phyloP scores from a whole-genome alignment of 176 grass and related monocot species.

The Ensete glaucum region DNA sequence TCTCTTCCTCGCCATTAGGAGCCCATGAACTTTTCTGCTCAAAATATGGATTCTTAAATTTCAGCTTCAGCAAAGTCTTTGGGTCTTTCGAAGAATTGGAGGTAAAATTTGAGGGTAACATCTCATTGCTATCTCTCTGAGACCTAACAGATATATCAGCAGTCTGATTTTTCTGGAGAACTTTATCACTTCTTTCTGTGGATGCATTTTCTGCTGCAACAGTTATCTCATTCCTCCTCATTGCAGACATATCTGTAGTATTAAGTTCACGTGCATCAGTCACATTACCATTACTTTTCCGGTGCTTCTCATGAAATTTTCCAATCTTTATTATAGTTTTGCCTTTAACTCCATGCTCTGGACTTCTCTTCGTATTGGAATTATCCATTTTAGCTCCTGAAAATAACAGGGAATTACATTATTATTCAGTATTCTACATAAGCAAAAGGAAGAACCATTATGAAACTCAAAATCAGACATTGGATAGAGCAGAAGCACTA shows the following conservation, averaged over 20 bases:
- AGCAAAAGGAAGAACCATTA: neutral
- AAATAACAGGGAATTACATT: neutral
- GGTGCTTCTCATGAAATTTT: conserved; percentile 32
- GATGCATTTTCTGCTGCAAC: conserved; percentile 36
- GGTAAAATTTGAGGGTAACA: conserved; percentile 20
- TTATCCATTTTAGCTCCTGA: conserved; percentile 55
- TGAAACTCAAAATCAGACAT: neutral
- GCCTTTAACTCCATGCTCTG: conserved; percentile 22
- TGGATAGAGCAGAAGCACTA: neutral
- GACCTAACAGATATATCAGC: conserved; percentile 31
- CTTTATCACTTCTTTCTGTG: conserved; percentile 42
- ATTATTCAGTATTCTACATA: neutral
- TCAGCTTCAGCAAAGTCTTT: conserved; percentile 83
- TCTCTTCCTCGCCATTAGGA: conserved; percentile 57
- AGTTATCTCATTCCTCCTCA: neutral
- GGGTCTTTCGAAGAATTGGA: conserved; percentile 46
- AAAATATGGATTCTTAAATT: conserved; percentile 92
- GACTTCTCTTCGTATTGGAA: conserved; percentile 21
- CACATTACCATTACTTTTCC: conserved; percentile 33
- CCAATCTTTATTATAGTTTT: conserved; percentile 51
- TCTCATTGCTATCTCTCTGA: conserved; percentile 22
- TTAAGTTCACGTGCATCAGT: conserved; percentile 25
- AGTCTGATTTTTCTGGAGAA: conserved; percentile 32
- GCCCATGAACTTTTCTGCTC: conserved; percentile 62
- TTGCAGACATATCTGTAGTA: neutral